Conservation (phyloP, 2,329 filamentous ascomycete species). For the Xylariaceae sp. region DNA sequence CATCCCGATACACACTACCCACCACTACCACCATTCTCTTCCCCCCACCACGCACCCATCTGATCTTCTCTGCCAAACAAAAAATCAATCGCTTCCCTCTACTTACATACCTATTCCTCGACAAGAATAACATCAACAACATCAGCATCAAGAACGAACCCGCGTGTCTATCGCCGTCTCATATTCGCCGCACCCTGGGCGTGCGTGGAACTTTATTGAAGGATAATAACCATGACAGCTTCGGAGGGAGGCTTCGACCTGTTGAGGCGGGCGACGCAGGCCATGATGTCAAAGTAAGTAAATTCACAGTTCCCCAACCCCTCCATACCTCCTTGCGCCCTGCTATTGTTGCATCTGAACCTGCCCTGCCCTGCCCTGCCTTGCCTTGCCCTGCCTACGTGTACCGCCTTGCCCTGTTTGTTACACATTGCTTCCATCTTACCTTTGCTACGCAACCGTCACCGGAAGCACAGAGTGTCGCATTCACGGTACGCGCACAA, state of each 20-base stretch:
- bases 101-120: conserved; percentile 21
- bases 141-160: neutral
- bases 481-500: conserved; percentile 16
- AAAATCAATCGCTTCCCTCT: conserved; percentile 17
- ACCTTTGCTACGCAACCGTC: conserved; percentile 14
- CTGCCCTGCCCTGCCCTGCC: conserved; percentile 9
- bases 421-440: conserved; percentile 16
- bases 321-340: conserved; percentile 16
- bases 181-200: conserved; percentile 25
- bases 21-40: conserved; percentile 4
- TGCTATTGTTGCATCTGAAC: conserved; percentile 17
- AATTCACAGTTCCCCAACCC: conserved; percentile 32
- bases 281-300: conserved; percentile 66
- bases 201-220: conserved; percentile 25
- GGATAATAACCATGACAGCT: conserved; percentile 52
- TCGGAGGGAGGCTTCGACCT: conserved; percentile 62
- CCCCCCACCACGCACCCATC: conserved; percentile 24
- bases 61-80: conserved; percentile 31
- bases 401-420: conserved; percentile 15
- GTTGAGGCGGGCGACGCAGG: conserved; percentile 65
- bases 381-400: conserved; percentile 2
- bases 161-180: conserved; percentile 9
- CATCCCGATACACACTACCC: conserved; percentile 19
- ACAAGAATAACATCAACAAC: conserved; percentile 11
- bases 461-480: conserved; percentile 18